Conservation (phyloP, 108 stramenopile species). For the Skeletonema tropicum region DNA sequence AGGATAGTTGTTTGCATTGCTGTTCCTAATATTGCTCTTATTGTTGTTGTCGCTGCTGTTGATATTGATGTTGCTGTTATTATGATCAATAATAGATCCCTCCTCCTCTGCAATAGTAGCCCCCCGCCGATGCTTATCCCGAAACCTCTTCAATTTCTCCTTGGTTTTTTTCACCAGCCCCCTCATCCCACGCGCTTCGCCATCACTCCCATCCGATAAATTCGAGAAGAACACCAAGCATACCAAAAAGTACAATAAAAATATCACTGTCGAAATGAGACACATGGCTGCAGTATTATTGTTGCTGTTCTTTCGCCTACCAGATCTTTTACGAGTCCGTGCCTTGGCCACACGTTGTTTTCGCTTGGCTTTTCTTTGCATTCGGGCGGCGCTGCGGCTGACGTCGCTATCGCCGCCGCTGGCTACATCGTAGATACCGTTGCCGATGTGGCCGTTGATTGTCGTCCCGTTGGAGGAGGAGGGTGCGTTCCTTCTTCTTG, state of each 20-base stretch:
- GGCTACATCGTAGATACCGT: constrained; percentile 29
- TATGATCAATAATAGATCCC: constrained; percentile 8
- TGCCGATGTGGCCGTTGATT: constrained; percentile 8
- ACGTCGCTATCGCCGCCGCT: constrained; percentile 24
- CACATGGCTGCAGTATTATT: constrained; percentile 12
- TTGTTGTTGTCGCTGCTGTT: neutral
- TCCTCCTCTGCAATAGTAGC: constrained; percentile 7
- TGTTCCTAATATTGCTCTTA: too few species aligned
- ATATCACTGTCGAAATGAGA: constrained; percentile 18
- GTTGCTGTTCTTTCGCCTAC: constrained; percentile 6
- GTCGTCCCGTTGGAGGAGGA: neutral
- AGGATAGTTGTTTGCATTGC: neutral
- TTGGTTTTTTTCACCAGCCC: constrained; percentile 28
- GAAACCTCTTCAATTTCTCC: constrained; percentile 15
- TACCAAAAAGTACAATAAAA: constrained; percentile 23
- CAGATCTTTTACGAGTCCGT: constrained; percentile 7
- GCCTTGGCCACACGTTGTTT: constrained; percentile 33
- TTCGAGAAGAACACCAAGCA: constrained; percentile 34
- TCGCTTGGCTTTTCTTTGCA: constrained; percentile 28
- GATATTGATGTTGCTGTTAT: neutral
- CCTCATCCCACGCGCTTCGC: constrained; percentile 24
- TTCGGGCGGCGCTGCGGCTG: constrained; percentile 14
- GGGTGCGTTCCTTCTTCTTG: constrained; percentile 31
- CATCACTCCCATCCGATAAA: constrained; percentile 16
- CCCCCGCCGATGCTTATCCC: neutral